Conservation (phyloP, 805 yeast species). For the Yarrowia porcina region DNA sequence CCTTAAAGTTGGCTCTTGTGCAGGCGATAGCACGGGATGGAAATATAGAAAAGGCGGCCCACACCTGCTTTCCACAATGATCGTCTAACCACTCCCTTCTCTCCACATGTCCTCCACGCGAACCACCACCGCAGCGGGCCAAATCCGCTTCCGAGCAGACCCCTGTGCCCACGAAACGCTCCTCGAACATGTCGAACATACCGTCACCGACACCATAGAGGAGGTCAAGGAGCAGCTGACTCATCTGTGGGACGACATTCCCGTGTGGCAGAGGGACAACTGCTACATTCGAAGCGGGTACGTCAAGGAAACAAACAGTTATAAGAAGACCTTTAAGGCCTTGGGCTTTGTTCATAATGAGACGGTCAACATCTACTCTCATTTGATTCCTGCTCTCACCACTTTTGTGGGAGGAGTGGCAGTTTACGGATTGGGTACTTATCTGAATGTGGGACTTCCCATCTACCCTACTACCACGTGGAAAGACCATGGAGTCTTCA, state of each 20-base stretch:
- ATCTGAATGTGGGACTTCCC: slow-evolving; percentile 30
- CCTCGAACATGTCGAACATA: slow-evolving; percentile 1
- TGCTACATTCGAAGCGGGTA: slow-evolving; percentile 64
- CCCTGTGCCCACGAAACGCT: neutral
- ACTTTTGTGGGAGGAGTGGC: slow-evolving; percentile 28
- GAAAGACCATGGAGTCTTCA: slow-evolving; percentile 51
- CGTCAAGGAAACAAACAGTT: slow-evolving; percentile 54
- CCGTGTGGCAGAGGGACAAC: slow-evolving; percentile 73
- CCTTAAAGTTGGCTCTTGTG: neutral
- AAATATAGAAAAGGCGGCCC: neutral
- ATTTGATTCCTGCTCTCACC: slow-evolving; percentile 44
- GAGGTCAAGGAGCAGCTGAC: slow-evolving; percentile 26
- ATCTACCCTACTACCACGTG: slow-evolving; percentile 35
- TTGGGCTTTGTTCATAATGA: slow-evolving; percentile 63
- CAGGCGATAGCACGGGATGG: neutral
- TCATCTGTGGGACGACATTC: slow-evolving; percentile 52
- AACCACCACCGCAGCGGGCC: neutral
- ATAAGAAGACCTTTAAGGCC: slow-evolving; percentile 46
- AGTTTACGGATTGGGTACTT: slow-evolving; percentile 22
- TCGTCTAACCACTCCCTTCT: no score
- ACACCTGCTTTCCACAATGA: no score
- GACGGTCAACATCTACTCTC: slow-evolving; percentile 67
- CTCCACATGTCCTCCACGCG: neutral
- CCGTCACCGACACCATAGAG: neutral
- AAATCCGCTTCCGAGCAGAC: neutral